These are phyloP conservation scores for Bullera alba DNA, from an alignment of 768 basidiomycete species.

Conservation along the genomic window DNA sequence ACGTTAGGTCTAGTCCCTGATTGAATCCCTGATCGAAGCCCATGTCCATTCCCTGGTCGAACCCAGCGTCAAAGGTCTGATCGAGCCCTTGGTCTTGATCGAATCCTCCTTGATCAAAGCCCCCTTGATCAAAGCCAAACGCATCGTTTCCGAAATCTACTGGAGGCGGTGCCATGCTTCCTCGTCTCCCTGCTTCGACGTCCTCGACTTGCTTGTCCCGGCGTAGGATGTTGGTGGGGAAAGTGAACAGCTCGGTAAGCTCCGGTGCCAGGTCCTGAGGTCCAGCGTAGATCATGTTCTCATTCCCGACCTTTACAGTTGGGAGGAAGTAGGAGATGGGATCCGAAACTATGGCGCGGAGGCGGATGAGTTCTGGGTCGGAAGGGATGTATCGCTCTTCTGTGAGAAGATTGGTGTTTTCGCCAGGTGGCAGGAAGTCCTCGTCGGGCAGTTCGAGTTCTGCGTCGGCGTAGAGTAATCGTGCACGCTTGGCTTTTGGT, in stretches of 20 bases:
- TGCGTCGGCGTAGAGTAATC: constrained; percentile 58
- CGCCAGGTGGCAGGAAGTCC: constrained; percentile 53
- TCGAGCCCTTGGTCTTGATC: constrained; percentile 11
- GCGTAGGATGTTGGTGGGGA: constrained; percentile 61
- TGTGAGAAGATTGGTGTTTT: constrained; percentile 60
- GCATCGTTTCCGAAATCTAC: no score
- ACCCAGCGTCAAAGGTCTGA: not conserved
- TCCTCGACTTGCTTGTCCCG: constrained; percentile 53
- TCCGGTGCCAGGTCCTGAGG: constrained; percentile 67
- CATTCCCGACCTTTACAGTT: constrained; percentile 62
- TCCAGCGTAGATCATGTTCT: constrained; percentile 64
- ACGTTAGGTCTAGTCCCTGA: not conserved
- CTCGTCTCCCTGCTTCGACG: constrained; percentile 51
- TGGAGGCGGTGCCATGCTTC: constrained; percentile 56
- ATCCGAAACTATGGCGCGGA: constrained; percentile 77
- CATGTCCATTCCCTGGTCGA: not conserved
- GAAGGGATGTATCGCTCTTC: constrained; percentile 74
- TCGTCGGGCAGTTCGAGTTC: constrained; percentile 68
- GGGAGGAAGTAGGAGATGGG: constrained; percentile 81
- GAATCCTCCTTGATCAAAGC: constrained; percentile 21
- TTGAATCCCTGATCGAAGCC: not conserved
- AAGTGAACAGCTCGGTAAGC: constrained; percentile 74
- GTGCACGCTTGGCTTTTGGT: constrained; percentile 60
- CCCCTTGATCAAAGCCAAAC: constrained; percentile 32
- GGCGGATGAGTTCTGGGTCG: constrained; percentile 74